A percentile compares a stretch with the other conserved stretches of the same genome.
Conservation (phyloP, 2,329 filamentous ascomycete species). For the Ophiostoma himal-ulmi region DNA sequence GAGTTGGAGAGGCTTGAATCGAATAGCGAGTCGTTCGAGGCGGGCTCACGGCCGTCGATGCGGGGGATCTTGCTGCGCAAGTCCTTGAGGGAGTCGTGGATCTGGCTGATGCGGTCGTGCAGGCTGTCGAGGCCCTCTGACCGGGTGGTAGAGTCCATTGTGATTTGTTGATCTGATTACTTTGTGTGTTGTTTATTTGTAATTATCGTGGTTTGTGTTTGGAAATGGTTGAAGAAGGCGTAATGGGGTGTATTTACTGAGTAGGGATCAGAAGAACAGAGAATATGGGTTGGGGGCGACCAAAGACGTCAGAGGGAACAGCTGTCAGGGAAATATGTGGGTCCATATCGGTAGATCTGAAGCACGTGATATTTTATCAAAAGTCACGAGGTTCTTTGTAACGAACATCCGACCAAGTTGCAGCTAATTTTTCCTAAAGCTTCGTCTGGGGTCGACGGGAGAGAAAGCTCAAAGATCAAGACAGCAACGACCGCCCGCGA, state of each 20-base stretch:
- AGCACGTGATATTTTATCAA: neutral
- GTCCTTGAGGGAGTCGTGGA: conserved; percentile 57
- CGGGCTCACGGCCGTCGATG: conserved; percentile 46
- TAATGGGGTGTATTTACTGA: neutral
- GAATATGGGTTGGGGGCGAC: neutral
- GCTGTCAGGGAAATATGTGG: conserved; percentile 17
- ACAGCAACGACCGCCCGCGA: neutral
- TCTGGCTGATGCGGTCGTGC: conserved; percentile 53
- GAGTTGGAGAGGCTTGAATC: neutral
- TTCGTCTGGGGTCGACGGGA: neutral
- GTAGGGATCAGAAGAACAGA: too few species aligned
- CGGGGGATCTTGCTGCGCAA: conserved; percentile 55
- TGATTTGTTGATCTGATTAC: neutral
- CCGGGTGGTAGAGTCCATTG: neutral
- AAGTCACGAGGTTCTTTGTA: neutral
- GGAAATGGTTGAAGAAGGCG: neutral
- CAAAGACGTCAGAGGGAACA: conserved; percentile 22
- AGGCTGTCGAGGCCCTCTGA: conserved; percentile 47
- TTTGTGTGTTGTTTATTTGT: neutral
- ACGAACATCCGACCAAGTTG: conserved; percentile 3
- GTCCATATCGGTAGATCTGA: neutral
- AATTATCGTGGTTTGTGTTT: neutral
- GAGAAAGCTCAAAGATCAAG: neutral
- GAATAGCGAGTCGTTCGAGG: neutral
- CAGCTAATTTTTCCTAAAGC: conserved; percentile 11